Percentiles rank a stretch among this genome's conserved stretches.
These are phyloP conservation scores for Yarrowia divulgata DNA, from an alignment of 805 yeast genomes.

Conservation along the genomic window DNA sequence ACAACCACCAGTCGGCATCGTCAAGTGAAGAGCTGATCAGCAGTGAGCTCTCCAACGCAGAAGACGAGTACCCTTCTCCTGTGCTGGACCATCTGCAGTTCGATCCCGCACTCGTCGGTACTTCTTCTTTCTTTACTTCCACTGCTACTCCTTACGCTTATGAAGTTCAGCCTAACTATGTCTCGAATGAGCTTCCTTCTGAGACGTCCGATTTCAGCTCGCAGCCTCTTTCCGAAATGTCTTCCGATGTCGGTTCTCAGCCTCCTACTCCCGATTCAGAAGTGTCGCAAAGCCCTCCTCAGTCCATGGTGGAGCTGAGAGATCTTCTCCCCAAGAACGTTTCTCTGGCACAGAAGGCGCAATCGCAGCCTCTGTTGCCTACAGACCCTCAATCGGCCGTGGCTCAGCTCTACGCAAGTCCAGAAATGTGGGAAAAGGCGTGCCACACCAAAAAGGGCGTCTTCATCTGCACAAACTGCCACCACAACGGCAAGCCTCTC, in stretches of 20 bases:
- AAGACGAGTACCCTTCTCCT: not conserved
- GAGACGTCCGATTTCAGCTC: too few species aligned
- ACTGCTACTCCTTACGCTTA: too few species aligned
- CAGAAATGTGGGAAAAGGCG: constrained; percentile 20
- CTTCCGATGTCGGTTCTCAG: not conserved
- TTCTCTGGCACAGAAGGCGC: not conserved
- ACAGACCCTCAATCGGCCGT: constrained; percentile 8
- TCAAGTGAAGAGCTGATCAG: not conserved
- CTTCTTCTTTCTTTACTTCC: too few species aligned
- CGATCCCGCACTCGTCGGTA: not conserved
- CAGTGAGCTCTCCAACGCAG: not conserved
- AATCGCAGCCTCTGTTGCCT: not conserved
- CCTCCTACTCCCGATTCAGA: not conserved
- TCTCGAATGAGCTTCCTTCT: too few species aligned
- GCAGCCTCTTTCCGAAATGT: not conserved
- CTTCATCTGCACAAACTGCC: constrained; percentile 24
- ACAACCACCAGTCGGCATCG: too few species aligned
- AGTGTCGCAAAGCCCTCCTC: too few species aligned
- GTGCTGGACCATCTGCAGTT: not conserved
- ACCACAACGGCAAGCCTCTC: constrained; percentile 6
- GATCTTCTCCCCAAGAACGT: not conserved
- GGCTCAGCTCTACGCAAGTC: not conserved
- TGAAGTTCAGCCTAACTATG: too few species aligned
- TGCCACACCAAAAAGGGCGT: constrained; percentile 20
- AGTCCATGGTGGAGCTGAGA: not conserved